Base-by-base conservation (phyloP, 306 rosid genomes). In the Prunus kanzakura region DNA sequence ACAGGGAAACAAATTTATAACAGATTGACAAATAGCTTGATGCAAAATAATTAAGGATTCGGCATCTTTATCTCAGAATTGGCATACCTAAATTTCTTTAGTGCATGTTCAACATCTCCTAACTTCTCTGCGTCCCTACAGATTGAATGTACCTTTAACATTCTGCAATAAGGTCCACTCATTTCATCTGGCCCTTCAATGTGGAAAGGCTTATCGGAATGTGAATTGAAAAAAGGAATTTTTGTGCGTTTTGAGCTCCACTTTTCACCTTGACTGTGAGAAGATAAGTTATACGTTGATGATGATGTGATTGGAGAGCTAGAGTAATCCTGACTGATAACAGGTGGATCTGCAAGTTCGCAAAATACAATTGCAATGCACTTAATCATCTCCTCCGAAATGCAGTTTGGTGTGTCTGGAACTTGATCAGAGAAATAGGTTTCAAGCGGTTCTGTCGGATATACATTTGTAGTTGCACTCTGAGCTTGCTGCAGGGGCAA, bases 371-470 rank as follows among this genome's bases (percentile, higher is more conserved):
- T 89, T 41, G 97, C 79, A 82, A 95, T 90, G 79, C 96, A 82
- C 85, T 87, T 90, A 52, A 92, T 80, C 92, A 95, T 90, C 85
- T 90, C 96, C 87, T 92, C 98, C 8, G 96, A 92, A 69, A 95
- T 86, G 89, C 89, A 80, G 86, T 90, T 89, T 62, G 96, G 92
- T 19, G 97, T 86, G 79, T 92, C 91, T 23, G 82, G 87, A 79
- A 75, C 80, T 61, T 80, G 67, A 56, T 84, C 86, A 51, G 81
- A 76, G 73, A 75, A 80, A 84, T 74, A 76, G 74, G 75, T 73
- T 55, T 81, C 91, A 29, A 86, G 79, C 68, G 87, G 91, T 79
- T 90, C 96, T 2, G 84, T 85, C 20, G 88, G 82, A 82, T 82
- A 86, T 30, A 83, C 83, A 81, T 71, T 85, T 45, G 86, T 70